These are phyloP conservation scores for Verticillium isaacii DNA, from an alignment of 2,329 filamentous ascomycete species.

Conservation along the genomic window DNA sequence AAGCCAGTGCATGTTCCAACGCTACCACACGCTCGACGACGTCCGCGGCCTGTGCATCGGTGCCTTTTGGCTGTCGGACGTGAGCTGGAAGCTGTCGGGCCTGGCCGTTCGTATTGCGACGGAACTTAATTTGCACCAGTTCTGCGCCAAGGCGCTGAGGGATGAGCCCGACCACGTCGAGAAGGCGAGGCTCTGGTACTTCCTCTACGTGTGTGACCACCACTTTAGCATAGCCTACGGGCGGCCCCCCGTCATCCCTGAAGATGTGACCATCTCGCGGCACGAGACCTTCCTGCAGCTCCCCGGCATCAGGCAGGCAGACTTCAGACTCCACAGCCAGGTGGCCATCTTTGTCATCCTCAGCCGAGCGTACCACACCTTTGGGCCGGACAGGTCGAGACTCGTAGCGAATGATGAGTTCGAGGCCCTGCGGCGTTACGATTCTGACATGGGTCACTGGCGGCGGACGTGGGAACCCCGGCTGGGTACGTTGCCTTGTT, in stretches of 20 bases:
- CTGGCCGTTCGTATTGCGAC: slow-evolving; percentile 52
- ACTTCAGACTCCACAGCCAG: slow-evolving; percentile 15
- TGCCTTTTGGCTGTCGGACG: slow-evolving; percentile 59
- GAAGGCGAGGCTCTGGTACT: slow-evolving; percentile 54
- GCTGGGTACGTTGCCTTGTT: slow-evolving; percentile 18
- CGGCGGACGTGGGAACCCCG: slow-evolving; percentile 5
- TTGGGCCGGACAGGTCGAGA: slow-evolving; percentile 7
- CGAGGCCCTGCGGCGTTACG: slow-evolving; percentile 7
- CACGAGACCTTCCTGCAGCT: slow-evolving; percentile 20
- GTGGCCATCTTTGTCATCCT: slow-evolving; percentile 11
- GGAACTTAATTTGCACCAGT: slow-evolving; percentile 50
- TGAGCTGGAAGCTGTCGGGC: slow-evolving; percentile 57
- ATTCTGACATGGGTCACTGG: slow-evolving; percentile 8
- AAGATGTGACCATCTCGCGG: slow-evolving; percentile 14
- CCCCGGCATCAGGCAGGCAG: slow-evolving; percentile 15
- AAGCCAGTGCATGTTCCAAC: slow-evolving; percentile 52
- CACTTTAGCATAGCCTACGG: slow-evolving; percentile 26
- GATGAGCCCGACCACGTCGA: slow-evolving; percentile 45
- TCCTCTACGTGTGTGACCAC: slow-evolving; percentile 25
- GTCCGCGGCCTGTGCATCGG: slow-evolving; percentile 57
- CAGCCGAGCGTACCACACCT: slow-evolving; percentile 6
- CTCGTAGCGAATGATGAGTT: slow-evolving; percentile 7
- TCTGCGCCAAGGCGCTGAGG: slow-evolving; percentile 41
- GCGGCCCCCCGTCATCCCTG: slow-evolving; percentile 21
- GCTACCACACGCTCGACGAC: slow-evolving; percentile 52